Base-by-base conservation (phyloP, 129 eudicot genomes). In the Lactuca sativa region DNA sequence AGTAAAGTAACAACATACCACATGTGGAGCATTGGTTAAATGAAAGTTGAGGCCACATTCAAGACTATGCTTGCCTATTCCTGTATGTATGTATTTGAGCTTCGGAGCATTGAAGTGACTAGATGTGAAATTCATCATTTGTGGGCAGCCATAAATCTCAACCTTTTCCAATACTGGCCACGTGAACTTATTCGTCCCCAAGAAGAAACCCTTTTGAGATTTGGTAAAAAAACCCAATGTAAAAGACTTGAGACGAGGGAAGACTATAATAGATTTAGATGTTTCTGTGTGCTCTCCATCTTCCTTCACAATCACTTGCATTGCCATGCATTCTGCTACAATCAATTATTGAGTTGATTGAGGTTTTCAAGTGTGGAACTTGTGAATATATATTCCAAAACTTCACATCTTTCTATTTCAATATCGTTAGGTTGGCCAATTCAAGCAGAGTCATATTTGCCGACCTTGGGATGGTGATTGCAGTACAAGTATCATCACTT, bases 131-230 rank as follows among this genome's bases (percentile, higher is more conserved):
- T 9, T 14, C 40, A 14, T 25, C 5, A 64, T 43, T 11, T 32
- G 2, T 9, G 49, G 48, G 61, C 72, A 67, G 0, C 8, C 9
- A 5, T 32, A 5, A 6, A 67, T 67, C 31, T 3, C 21, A 11
- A 67, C 7, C 4, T 37, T 33, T 14, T 17, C 9, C 33, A 67
- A 4, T 31, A 55, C 13, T 51, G 66, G 58, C 43, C 49, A 58
- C 4, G 0, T 3, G 9, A 57, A 58, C 0, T 57, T 13, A 2
- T 14, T 25, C 31, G 3, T 6, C 47, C 21, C 21, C 21, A 18
- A 25, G 43, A 51, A 56, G 59, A 70, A 70, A 12, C 74, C 65
- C 30, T n/a, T n/a, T 38, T n/a, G 31, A 70, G 58, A 30, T 34
- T 14, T 7, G 4, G 4, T 6, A 70, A 18, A 13, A 3, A 0